Evolutionary conservation across 2,329 filamentous ascomycete species (phyloP).

Genomic region (Drechslerella coelobrocha): DNA sequence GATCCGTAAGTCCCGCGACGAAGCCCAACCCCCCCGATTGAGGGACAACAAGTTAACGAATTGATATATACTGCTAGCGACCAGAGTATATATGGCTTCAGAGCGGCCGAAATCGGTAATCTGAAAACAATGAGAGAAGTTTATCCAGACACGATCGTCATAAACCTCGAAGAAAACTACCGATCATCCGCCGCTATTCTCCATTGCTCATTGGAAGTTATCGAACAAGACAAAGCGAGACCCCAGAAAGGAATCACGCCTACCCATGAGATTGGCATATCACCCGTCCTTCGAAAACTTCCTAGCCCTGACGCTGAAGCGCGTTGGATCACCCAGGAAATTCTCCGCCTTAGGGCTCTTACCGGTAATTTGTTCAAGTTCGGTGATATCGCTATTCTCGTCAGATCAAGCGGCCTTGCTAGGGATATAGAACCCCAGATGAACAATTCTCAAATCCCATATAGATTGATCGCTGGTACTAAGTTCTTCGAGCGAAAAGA

Average conservation of each 20-base stretch:
- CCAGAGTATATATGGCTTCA: conserved; percentile 96
- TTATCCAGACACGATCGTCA: conserved; percentile 78
- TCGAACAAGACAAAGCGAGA: conserved; percentile 83
- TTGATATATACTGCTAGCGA: conserved; percentile 62
- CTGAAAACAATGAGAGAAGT: conserved; percentile 77
- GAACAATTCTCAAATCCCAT: conserved; percentile 80
- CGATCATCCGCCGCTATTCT: conserved; percentile 87
- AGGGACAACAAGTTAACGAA: neutral
- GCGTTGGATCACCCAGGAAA: conserved; percentile 85
- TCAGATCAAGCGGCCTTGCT: conserved; percentile 84
- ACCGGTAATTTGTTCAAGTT: conserved; percentile 75
- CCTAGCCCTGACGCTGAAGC: conserved; percentile 76
- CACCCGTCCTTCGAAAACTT: conserved; percentile 79
- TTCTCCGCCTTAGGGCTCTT: conserved; percentile 72
- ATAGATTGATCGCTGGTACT: conserved; percentile 88
- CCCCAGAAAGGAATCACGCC: conserved; percentile 81
- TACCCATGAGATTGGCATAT: conserved; percentile 78
- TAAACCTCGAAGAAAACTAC: conserved; percentile 92
- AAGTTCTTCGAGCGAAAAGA: conserved; percentile 92
- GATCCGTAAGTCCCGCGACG: conserved; percentile 66
- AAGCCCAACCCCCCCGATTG: neutral
- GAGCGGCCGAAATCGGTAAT: conserved; percentile 90
- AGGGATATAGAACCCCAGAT: conserved; percentile 84
- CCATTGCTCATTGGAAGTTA: conserved; percentile 78
- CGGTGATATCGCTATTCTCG: conserved; percentile 81